Base-by-base conservation (phyloP, 345 rosid species). In the Lepidium aucheri region DNA sequence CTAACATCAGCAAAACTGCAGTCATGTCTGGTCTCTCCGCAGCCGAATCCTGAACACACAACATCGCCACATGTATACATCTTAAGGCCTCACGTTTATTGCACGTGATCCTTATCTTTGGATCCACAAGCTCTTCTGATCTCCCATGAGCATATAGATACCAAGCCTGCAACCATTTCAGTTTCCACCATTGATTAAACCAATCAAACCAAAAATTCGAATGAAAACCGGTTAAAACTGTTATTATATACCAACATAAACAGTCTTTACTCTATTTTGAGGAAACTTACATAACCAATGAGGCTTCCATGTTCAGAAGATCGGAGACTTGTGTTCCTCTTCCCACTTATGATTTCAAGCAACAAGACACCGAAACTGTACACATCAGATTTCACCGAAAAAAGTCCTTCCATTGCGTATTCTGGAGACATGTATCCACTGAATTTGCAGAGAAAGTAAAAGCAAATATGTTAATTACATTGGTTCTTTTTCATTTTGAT, bases 1-100 rank as follows among this genome's bases (percentile, higher is more conserved):
- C 91, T 15, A 89, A 78, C 85, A 78, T 79, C 33, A 84, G n/a
- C 50, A 89, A 67, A 59, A 83, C 86, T 2, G 83, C 53, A 34
- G 87, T 73, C 90, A 93, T 93, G 68, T 79, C 72, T 2, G 94
- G 98, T 63, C 97, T 81, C 8, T 80, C 53, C 20, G 64, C 70
- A 53, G 97, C 82, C 0, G 85, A 76, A 59, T 93, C 96, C 68
- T 93, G 97, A 36, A 84, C 98, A 63, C 98, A 90, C 11, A 90
- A 22, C 70, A 92, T 84, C 5, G 91, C 97, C 30, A 92, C 79
- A 5, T 93, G 90, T 62, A 93, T 76, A 76, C 97, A 93, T 63
- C 84, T 82, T 67, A 79, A 30, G 0, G 71, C 87, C 76, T 87
- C 86, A 20, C 70, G 63, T 8, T 63, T 39, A 22, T 77, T 63